phyloP scores from a whole-genome alignment of 2,329 filamentous ascomycete genomes.

The Phaeoacremonium minimum region DNA sequence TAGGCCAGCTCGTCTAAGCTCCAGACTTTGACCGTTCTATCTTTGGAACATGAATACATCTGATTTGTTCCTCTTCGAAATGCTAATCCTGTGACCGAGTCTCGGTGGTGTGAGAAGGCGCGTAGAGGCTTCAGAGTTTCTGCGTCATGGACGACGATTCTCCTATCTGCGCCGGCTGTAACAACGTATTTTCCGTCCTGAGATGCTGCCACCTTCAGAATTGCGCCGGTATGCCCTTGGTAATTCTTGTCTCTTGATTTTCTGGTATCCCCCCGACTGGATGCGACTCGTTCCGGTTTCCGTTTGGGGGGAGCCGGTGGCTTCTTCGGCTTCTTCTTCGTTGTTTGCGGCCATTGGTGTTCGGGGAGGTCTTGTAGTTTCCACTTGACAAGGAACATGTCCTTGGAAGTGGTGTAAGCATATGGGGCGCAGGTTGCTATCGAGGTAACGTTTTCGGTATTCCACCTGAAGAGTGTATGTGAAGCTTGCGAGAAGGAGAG shows the following conservation, averaged over 20 bases:
- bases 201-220: conserved; percentile 81
- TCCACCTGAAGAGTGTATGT: conserved; percentile 72
- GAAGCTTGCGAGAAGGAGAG: conserved; percentile 65
- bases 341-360: conserved; percentile 56
- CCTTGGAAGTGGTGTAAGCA: conserved; percentile 85
- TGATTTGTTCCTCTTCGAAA: conserved; percentile 89
- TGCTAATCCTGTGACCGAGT: conserved; percentile 76
- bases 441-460: conserved; percentile 73
- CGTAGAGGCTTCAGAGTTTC: conserved; percentile 72
- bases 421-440: conserved; percentile 76
- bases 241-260: conserved; percentile 61
- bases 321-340: conserved; percentile 55
- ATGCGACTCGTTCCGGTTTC: conserved; percentile 59
- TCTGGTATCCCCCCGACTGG: conserved; percentile 56
- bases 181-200: conserved; percentile 87
- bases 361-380: conserved; percentile 64
- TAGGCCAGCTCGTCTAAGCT: conserved; percentile 89
- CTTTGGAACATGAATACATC: conserved; percentile 84
- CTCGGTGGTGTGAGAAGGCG: conserved; percentile 88
- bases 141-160: conserved; percentile 85
- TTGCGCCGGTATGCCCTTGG: conserved; percentile 73
- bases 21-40: conserved; percentile 95
- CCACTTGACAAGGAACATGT: conserved; percentile 85
- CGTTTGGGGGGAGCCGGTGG: conserved; percentile 52
- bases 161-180: conserved; percentile 81